Conservation (phyloP, 305 asterid genomes). For the Stenogyne calaminthoides region DNA sequence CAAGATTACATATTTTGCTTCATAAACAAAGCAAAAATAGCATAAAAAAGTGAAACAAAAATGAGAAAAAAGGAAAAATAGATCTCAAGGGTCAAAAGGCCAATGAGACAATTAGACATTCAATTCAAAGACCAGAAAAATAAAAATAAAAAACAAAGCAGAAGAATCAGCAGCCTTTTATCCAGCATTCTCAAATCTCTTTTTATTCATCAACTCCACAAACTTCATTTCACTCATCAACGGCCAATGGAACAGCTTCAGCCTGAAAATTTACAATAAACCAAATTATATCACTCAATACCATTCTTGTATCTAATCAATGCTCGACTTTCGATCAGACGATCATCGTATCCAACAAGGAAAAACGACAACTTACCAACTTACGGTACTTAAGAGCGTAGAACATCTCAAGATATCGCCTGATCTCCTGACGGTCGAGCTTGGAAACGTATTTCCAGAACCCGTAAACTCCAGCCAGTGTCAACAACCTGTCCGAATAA, state of each 20-base stretch:
- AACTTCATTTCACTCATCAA: constrained; percentile 37
- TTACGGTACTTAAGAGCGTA: constrained; percentile 59
- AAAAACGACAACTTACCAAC: constrained; percentile 50
- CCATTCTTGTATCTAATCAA: not conserved
- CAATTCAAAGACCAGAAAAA: not conserved
- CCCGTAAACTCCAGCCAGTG: constrained; percentile 75
- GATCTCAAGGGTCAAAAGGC: constrained; percentile 11
- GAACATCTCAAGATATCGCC: constrained; percentile 77
- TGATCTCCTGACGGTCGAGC: constrained; percentile 58
- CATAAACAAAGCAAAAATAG: not conserved
- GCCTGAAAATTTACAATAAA: constrained; percentile 43
- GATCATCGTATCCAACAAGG: not conserved
- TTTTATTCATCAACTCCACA: constrained; percentile 28
- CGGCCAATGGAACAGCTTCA: constrained; percentile 68
- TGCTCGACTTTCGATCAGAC: not conserved
- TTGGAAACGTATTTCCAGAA: constrained; percentile 74
- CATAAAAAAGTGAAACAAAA: not conserved
- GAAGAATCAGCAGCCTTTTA: not conserved
- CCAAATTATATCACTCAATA: not conserved
- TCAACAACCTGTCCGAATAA: constrained; percentile 66
- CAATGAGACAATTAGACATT: constrained; percentile 8
- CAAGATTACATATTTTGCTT: constrained; percentile 15
- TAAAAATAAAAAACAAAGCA: not conserved
- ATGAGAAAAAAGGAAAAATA: not conserved
- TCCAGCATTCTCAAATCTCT: constrained; percentile 21